A percentile compares a stretch with the other conserved stretches of the same genome.
Evolutionary conservation across 1,139 yeast species (phyloP).

Genomic region (Trichomonascaceae sp.): DNA sequence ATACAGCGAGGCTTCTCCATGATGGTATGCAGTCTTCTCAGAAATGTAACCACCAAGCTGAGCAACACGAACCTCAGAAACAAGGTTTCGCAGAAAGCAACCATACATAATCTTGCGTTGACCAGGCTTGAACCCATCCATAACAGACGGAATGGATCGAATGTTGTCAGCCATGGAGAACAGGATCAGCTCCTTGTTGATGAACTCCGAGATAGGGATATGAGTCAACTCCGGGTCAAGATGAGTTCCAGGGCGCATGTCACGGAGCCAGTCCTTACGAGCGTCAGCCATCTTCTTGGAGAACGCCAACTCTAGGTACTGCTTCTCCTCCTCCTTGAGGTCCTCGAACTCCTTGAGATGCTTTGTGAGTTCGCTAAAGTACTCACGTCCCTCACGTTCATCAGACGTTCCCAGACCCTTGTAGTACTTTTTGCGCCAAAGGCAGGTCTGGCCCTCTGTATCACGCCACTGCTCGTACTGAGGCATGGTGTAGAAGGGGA

Average conservation of each 20-base stretch:
- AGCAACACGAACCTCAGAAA: constrained; percentile 74
- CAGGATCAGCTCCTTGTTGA: constrained; percentile 85
- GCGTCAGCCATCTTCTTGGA: constrained; percentile 94
- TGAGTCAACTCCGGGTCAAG: constrained; percentile 65
- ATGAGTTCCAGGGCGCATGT: constrained; percentile 81
- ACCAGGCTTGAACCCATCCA: constrained; percentile 96
- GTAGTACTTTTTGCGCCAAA: constrained; percentile 92
- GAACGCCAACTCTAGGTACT: constrained; percentile 83
- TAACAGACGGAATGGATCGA: constrained; percentile 84
- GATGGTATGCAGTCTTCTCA: constrained; percentile 89
- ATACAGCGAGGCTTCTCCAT: constrained; percentile 80
- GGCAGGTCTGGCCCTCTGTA: constrained; percentile 56
- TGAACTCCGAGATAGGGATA: constrained; percentile 88
- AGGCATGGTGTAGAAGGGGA: constrained; percentile 89
- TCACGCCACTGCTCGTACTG: constrained; percentile 94
- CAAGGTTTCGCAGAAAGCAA: constrained; percentile 70
- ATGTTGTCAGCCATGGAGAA: constrained; percentile 96
- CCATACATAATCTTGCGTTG: constrained; percentile 90
- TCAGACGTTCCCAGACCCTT: constrained; percentile 98
- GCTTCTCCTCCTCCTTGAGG: constrained; percentile 66
- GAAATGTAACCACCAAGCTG: constrained; percentile 85
- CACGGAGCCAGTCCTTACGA: constrained; percentile 93
- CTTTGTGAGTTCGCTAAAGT: constrained; percentile 71
- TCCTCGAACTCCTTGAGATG: constrained; percentile 83
- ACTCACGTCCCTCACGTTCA: constrained; percentile 68